Percentiles rank a stretch among this genome's conserved stretches.
phyloP scores from a whole-genome alignment of 169 alveolate species.

The Eimeria tenella region DNA sequence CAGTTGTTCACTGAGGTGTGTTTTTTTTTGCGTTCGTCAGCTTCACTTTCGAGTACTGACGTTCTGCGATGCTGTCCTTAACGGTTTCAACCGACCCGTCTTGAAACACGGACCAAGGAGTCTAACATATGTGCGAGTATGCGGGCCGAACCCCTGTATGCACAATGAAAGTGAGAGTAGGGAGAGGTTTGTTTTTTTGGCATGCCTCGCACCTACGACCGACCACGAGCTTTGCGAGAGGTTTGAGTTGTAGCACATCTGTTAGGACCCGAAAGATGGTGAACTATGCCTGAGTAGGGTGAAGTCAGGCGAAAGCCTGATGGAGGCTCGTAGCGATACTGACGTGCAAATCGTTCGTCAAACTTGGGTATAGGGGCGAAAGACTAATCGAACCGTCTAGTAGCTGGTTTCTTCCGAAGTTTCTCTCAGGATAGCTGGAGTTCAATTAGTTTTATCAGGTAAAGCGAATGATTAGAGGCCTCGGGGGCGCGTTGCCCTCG shows the following conservation, averaged over 20 bases:
- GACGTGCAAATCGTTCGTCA: conserved; percentile 95
- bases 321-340: conserved; percentile 95
- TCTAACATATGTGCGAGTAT: conserved; percentile 92
- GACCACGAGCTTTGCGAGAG: conserved; percentile 24
- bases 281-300: conserved; percentile 95
- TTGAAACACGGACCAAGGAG: conserved; percentile 98
- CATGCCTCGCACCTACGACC: conserved; percentile 3
- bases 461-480: conserved; percentile 94
- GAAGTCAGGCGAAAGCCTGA: conserved; percentile 94
- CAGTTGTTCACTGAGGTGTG: background rate
- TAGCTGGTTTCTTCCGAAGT: conserved; percentile 96
- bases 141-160: conserved; percentile 66
- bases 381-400: conserved; percentile 96
- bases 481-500: conserved; percentile 89
- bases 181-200: background rate
- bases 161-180: conserved; percentile 71
- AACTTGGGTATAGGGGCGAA: conserved; percentile 96
- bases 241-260: conserved; percentile 92
- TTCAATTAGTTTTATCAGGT: conserved; percentile 90
- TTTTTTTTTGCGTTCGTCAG: background rate
- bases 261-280: conserved; percentile 96
- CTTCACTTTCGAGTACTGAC: background rate
- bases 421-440: conserved; percentile 96
- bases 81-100: conserved; percentile 87
- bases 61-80: conserved; percentile 44